These are phyloP conservation scores for Nakazawaea ambrosiae DNA, from an alignment of 805 yeast species.

Conservation along the genomic window DNA sequence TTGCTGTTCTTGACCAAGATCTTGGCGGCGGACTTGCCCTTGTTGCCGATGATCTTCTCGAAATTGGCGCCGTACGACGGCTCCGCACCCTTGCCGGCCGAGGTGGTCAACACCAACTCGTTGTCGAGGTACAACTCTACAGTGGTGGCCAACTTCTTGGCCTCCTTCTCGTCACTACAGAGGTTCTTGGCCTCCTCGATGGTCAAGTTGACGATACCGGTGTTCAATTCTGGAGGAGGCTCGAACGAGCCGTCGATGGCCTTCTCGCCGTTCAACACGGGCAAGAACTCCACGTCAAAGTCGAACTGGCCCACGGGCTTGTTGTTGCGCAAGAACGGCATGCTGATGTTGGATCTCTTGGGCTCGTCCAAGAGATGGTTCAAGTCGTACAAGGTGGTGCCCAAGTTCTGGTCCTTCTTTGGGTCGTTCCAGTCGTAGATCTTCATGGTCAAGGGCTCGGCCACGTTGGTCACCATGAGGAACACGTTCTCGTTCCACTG, in stretches of 20 bases:
- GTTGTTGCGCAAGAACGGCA: slow-evolving; percentile 71
- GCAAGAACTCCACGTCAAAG: slow-evolving; percentile 70
- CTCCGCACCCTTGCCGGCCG: slow-evolving; percentile 53
- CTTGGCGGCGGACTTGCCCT: slow-evolving; percentile 62
- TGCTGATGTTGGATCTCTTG: slow-evolving; percentile 38
- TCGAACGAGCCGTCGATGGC: slow-evolving; percentile 76
- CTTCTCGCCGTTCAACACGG: slow-evolving; percentile 56
- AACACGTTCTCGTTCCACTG: slow-evolving; percentile 77
- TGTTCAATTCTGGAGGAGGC: slow-evolving; percentile 87
- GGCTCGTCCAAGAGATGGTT: slow-evolving; percentile 53
- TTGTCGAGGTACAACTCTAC: slow-evolving; percentile 68
- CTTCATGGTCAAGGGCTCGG: slow-evolving; percentile 75
- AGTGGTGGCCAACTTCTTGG: slow-evolving; percentile 53
- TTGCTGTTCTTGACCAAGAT: slow-evolving; percentile 59
- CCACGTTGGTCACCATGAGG: slow-evolving; percentile 62
- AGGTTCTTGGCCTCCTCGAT: slow-evolving; percentile 29
- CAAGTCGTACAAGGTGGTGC: slow-evolving; percentile 67
- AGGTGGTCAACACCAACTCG: slow-evolving; percentile 50
- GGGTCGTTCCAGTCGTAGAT: slow-evolving; percentile 73
- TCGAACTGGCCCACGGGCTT: slow-evolving; percentile 71
- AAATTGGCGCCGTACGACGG: slow-evolving; percentile 47
- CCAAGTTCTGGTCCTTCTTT: slow-evolving; percentile 72
- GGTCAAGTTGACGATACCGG: slow-evolving; percentile 69
- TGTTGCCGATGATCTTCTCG: slow-evolving; percentile 68
- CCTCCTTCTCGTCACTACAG: slow-evolving; percentile 20